Conservation (phyloP, 169 alveolate species). For the Cryptosporidium sp. region DNA sequence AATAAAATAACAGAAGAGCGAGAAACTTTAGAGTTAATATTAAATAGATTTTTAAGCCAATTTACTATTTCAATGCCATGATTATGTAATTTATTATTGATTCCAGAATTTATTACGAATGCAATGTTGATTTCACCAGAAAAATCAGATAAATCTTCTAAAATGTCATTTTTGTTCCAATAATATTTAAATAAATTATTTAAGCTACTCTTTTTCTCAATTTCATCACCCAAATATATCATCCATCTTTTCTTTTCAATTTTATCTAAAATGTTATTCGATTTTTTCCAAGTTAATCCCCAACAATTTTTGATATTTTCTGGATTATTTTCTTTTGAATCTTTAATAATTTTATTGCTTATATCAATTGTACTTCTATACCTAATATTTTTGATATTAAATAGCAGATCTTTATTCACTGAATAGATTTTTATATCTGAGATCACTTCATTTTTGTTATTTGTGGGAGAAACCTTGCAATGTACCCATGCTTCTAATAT, state of each 20-base stretch:
- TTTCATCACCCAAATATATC: background rate
- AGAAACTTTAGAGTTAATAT: background rate
- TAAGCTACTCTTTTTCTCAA: background rate
- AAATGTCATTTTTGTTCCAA: background rate
- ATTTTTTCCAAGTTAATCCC: constrained; percentile 16
- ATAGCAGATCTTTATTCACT: background rate
- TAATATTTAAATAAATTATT: background rate
- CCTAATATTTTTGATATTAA: constrained; percentile 28
- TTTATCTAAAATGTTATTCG: background rate
- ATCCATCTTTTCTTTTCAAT: constrained; percentile 27
- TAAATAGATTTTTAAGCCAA: background rate
- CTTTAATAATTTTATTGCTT: background rate
- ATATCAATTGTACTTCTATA: constrained; percentile 33
- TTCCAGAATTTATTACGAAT: constrained; percentile 1
- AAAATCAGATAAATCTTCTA: background rate
- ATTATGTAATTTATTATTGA: background rate
- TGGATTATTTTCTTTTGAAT: background rate
- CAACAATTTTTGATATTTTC: constrained; percentile 33
- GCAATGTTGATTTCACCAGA: constrained; percentile 33
- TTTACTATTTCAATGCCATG: constrained; percentile 21
- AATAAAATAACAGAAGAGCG: background rate
- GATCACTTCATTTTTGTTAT: constrained; percentile 17
- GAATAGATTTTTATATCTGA: constrained; percentile 26
- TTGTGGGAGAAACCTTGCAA: constrained; percentile 23
- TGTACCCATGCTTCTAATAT: constrained; percentile 52